Evolutionary conservation across 495 filamentous ascomycete species (phyloP).

Genomic region (Penicillium crystallinum): DNA sequence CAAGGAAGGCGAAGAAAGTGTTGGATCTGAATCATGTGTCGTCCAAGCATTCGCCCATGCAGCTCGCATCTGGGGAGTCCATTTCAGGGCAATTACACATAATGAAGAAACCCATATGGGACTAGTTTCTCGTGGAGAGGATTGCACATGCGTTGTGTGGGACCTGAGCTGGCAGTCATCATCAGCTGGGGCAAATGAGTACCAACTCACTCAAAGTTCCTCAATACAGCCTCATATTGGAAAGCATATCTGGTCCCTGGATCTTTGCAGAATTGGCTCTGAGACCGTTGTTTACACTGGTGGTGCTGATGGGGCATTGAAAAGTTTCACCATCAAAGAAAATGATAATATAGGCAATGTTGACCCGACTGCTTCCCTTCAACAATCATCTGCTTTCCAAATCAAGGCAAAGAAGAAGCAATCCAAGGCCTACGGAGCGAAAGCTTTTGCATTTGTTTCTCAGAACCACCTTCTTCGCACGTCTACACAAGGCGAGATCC

Average conservation of each 20-base stretch:
- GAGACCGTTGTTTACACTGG: constrained; percentile 62
- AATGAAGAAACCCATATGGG: constrained; percentile 22
- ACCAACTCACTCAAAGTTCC: constrained; percentile 45
- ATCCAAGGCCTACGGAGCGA: constrained; percentile 47
- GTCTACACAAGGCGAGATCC: constrained; percentile 55
- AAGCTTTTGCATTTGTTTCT: constrained; percentile 61
- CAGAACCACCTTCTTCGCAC: constrained; percentile 52
- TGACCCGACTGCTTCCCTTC: neutral
- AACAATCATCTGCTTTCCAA: neutral
- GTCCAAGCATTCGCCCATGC: constrained; percentile 76
- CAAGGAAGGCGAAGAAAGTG: constrained; percentile 10
- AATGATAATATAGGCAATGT: neutral
- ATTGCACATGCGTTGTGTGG: constrained; percentile 70
- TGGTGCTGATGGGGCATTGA: constrained; percentile 72
- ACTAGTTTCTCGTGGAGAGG: constrained; percentile 74
- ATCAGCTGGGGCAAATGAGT: constrained; percentile 12
- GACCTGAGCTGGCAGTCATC: constrained; percentile 39
- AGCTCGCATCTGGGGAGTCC: constrained; percentile 84
- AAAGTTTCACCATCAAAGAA: constrained; percentile 22
- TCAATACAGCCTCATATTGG: constrained; percentile 64
- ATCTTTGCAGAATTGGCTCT: constrained; percentile 30
- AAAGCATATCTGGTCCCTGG: constrained; percentile 87
- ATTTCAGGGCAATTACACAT: constrained; percentile 47
- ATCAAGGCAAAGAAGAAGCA: constrained; percentile 9
- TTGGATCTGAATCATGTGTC: constrained; percentile 38